Conservation (phyloP, 768 basidiomycete genomes). For the Crepidotus variabilis region DNA sequence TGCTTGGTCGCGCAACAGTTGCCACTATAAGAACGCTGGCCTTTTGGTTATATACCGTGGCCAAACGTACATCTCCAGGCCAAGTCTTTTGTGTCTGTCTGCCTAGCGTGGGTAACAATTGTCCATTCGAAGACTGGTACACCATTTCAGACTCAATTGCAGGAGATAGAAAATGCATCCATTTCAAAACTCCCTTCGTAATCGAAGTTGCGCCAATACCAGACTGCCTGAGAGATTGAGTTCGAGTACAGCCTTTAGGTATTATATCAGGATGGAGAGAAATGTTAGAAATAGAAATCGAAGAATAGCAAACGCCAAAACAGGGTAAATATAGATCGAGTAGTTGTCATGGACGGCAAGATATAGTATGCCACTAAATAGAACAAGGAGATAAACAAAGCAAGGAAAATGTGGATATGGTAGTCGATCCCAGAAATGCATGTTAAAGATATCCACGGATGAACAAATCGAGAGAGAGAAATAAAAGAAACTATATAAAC, state of each 20-base stretch:
- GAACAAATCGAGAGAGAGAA: constrained; percentile 15
- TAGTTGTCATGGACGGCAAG: constrained; percentile 8
- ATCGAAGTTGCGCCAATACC: neutral
- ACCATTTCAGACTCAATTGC: too few species aligned
- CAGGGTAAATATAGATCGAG: neutral
- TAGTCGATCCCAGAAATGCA: neutral
- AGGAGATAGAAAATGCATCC: neutral
- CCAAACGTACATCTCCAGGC: too few species aligned
- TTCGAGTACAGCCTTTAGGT: too few species aligned
- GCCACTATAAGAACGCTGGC: too few species aligned
- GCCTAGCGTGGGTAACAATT: too few species aligned
- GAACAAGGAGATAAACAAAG: neutral
- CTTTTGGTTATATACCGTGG: too few species aligned
- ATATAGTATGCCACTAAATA: neutral
- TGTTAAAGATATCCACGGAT: neutral
- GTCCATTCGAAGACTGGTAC: too few species aligned
- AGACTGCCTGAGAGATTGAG: neutral
- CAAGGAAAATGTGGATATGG: neutral
- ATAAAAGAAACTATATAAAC: constrained; percentile 14
- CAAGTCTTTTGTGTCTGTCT: too few species aligned
- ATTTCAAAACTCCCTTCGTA: neutral
- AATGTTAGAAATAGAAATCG: neutral
- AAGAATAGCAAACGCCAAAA: neutral
- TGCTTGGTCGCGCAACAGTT: too few species aligned
- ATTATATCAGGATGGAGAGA: neutral